Evolutionary conservation across 306 rosid genomes (phyloP).

Genomic region (Quercus bicolor): DNA sequence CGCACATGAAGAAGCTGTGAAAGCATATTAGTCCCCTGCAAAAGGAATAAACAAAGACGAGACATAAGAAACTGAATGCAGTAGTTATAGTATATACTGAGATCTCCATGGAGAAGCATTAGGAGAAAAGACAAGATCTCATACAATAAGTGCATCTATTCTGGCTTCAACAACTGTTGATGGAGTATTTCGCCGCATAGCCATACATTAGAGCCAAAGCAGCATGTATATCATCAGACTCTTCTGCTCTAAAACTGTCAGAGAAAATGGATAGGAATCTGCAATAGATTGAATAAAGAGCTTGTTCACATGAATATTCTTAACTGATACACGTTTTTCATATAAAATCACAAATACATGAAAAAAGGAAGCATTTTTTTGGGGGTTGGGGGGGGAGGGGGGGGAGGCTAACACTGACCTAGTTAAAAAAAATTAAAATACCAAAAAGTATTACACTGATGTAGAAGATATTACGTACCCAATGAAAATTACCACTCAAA

Average conservation of each 20-base stretch:
- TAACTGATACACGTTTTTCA: background rate
- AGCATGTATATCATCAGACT: conserved; percentile 90
- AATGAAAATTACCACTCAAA: background rate
- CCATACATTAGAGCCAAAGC: conserved; percentile 98
- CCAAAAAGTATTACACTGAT: background rate
- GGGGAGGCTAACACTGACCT: background rate
- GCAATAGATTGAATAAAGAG: conserved; percentile 33
- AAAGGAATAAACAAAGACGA: background rate
- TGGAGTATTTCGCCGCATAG: conserved; percentile 96
- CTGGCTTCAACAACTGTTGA: conserved; percentile 93
- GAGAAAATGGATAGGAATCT: conserved; percentile 87
- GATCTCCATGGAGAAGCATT: conserved; percentile 8
- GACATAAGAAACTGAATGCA: background rate
- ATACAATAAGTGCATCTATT: conserved; percentile 92
- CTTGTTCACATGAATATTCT: background rate
- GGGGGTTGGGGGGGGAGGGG: too few relatives aligned
- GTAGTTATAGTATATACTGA: background rate
- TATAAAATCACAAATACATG: background rate
- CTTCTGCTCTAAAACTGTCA: conserved; percentile 74
- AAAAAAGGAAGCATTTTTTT: background rate
- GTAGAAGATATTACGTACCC: background rate
- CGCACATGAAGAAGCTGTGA: conserved; percentile 90
- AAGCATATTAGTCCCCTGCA: conserved; percentile 93
- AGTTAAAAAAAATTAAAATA: background rate
- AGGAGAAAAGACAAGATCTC: conserved; percentile 42